Evolutionary conservation across 441 rosid species (phyloP).

Genomic region (Aleurites moluccanus): DNA sequence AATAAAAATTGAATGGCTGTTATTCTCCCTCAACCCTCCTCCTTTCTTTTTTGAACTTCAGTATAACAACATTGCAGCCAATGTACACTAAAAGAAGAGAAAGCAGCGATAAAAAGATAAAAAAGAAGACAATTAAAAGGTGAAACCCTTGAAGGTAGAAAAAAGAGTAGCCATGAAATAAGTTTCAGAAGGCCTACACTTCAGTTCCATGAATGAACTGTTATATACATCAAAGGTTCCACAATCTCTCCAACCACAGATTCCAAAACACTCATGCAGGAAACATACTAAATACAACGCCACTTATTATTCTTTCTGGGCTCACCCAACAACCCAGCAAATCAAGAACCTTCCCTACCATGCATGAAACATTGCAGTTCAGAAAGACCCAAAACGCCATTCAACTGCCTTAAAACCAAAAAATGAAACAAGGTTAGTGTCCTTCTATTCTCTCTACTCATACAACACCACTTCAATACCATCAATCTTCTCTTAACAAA

Average conservation of each 20-base stretch:
- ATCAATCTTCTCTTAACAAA: conserved; percentile 4
- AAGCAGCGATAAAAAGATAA: background rate
- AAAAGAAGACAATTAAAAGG: background rate
- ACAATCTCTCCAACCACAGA: background rate
- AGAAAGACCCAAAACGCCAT: background rate
- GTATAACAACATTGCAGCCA: background rate
- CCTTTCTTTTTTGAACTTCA: no score
- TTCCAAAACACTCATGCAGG: background rate
- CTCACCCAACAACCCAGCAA: background rate
- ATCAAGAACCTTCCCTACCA: background rate
- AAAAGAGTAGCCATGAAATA: background rate
- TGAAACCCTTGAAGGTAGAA: no score
- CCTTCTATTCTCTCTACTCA: background rate
- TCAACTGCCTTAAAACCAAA: background rate
- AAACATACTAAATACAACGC: background rate
- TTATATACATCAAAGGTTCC: background rate
- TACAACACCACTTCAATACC: background rate
- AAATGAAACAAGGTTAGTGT: background rate
- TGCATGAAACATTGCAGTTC: background rate
- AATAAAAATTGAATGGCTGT: background rate
- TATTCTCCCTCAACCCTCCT: background rate
- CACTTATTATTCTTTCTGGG: background rate
- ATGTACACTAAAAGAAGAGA: background rate
- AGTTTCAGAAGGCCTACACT: background rate
- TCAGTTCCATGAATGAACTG: background rate